Percentiles rank a stretch among this genome's conserved stretches.
Conservation (phyloP, 768 basidiomycete species). For the Hypholoma sublateritium region DNA sequence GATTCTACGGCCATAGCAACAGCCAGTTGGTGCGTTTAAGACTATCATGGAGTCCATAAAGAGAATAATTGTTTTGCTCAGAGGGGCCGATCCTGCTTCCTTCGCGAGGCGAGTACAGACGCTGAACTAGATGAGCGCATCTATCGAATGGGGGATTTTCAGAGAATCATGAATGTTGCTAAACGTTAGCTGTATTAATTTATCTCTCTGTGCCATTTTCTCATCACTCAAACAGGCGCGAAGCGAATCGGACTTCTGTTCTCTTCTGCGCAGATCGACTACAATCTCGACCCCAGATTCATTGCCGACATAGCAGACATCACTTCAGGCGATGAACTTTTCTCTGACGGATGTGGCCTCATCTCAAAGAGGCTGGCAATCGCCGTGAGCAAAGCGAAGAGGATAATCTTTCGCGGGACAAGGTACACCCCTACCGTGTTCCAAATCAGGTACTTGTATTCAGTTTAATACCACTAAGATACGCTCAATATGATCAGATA, state of each 20-base stretch:
- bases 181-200: conserved; percentile 45
- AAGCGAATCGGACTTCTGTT: conserved; percentile 70
- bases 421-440: conserved; percentile 63
- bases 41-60: background rate
- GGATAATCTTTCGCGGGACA: conserved; percentile 51
- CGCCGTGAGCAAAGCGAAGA: conserved; percentile 51
- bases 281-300: conserved; percentile 46
- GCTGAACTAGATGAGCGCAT: conserved; percentile 58
- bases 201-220: background rate
- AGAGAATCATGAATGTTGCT: conserved; percentile 59
- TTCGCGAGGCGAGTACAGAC: conserved; percentile 54
- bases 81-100: conserved; percentile 64
- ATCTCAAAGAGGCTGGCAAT: conserved; percentile 53
- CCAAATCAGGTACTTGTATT: conserved; percentile 55
- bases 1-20: conserved; percentile 73
- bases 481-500: conserved; percentile 39
- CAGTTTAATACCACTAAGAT: background rate
- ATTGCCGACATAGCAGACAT: conserved; percentile 61
- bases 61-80: conserved; percentile 18
- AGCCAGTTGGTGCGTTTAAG: conserved; percentile 54
- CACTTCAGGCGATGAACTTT: conserved; percentile 51
- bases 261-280: conserved; percentile 62
- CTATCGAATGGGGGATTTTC: conserved; percentile 58
- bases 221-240: conserved; percentile 43
- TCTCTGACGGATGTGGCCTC: conserved; percentile 71